phyloP scores from a whole-genome alignment of 305 asterid species.

The Ajuga reptans region DNA sequence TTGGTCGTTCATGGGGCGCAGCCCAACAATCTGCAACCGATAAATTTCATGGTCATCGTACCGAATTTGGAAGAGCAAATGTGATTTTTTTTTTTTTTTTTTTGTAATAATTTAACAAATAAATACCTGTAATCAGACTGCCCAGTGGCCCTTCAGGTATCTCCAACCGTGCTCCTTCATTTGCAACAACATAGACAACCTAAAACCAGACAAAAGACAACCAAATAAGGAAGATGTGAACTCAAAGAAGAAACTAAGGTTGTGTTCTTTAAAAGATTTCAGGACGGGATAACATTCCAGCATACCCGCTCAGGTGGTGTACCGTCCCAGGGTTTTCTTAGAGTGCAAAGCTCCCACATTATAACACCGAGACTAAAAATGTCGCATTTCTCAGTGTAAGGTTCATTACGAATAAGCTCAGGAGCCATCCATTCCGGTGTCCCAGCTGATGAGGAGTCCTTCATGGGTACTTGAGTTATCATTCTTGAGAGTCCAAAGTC shows the following conservation, averaged over 20 bases:
- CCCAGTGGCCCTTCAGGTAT: conserved; percentile 90
- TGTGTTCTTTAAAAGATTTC: background rate
- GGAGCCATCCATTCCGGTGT: conserved; percentile 99
- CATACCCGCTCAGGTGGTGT: conserved; percentile 79
- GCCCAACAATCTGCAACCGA: conserved; percentile 85
- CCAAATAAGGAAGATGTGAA: background rate
- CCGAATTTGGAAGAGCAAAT: conserved; percentile 3
- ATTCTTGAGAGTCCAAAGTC: conserved; percentile 97
- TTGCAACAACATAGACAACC: conserved; percentile 89
- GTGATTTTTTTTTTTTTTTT: too few relatives aligned
- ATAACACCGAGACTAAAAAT: conserved; percentile 91
- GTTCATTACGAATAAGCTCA: conserved; percentile 80
- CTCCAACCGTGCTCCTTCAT: conserved; percentile 77
- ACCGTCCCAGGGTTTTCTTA: conserved; percentile 86
- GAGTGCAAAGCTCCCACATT: conserved; percentile 94
- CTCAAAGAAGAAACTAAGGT: background rate
- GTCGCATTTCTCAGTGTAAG: conserved; percentile 91
- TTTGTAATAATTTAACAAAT: background rate
- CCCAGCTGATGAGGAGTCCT: conserved; percentile 79
- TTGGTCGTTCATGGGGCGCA: conserved; percentile 78
- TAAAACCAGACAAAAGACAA: conserved; percentile 20
- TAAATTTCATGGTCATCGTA: background rate
- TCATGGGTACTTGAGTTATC: conserved; percentile 49
- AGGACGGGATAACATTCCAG: background rate
- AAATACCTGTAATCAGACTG: conserved; percentile 72